Evolutionary conservation across 2,329 filamentous ascomycete species (phyloP).

Genomic region (Talaromyces albobiverticillius): DNA sequence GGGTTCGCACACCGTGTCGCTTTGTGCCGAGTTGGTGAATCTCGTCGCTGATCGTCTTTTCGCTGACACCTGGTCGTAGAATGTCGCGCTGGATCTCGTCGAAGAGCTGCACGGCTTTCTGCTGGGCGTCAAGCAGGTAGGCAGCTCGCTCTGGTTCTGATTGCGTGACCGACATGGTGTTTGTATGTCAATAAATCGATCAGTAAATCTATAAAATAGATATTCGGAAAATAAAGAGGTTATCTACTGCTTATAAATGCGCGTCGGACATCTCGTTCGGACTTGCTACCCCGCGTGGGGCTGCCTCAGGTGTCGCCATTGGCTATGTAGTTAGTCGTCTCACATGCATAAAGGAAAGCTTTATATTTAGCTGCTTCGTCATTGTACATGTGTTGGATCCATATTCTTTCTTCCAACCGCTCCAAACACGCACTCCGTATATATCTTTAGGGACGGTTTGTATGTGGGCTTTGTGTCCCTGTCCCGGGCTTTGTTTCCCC

Average conservation of each 20-base stretch:
- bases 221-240: too few relatives aligned
- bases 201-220: too few relatives aligned
- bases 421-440: too few relatives aligned
- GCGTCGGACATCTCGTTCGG: not conserved
- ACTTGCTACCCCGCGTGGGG: not conserved
- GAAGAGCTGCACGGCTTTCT: constrained; percentile 47
- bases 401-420: too few relatives aligned
- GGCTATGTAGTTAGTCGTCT: not conserved
- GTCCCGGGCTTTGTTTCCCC: too few relatives aligned
- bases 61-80: constrained; percentile 47
- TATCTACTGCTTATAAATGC: not conserved
- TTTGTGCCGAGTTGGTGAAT: constrained; percentile 46
- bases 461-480: too few relatives aligned
- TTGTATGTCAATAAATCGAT: not conserved
- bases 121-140: constrained; percentile 46
- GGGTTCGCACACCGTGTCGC: constrained; percentile 45
- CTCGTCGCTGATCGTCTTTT: constrained; percentile 48
- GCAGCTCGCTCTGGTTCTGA: constrained; percentile 29
- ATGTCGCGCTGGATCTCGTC: constrained; percentile 47
- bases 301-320: not conserved
- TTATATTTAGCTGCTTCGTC: too few relatives aligned
- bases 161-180: not conserved
- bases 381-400: too few relatives aligned
- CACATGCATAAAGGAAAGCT: not conserved
- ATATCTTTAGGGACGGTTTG: too few relatives aligned